Evolutionary conservation across 2,329 filamentous ascomycete genomes (phyloP).

Genomic region (Diaporthe sp.): DNA sequence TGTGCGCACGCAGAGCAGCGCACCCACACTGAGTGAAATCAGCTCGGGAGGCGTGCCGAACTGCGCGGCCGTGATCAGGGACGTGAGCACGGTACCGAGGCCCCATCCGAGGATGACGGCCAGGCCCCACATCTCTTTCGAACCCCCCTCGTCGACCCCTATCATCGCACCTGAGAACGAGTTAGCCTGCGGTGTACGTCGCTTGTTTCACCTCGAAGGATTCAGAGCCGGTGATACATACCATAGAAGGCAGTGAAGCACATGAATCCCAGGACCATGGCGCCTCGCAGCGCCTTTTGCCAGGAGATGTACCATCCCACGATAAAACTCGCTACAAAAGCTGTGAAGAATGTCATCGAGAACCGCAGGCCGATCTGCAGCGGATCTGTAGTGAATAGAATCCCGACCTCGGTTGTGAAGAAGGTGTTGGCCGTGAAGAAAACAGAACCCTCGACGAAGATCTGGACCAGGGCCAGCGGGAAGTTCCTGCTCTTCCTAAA

Average conservation of each 20-base stretch:
- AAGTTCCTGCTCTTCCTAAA: not conserved
- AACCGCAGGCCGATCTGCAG: not conserved
- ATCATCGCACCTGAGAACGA: not conserved
- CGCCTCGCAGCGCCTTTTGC: not conserved
- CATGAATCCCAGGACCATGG: not conserved
- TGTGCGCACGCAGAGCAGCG: not conserved
- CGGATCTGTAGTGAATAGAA: not conserved
- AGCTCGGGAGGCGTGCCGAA: not conserved
- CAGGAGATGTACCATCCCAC: slow-evolving; percentile 3
- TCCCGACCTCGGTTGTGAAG: not conserved
- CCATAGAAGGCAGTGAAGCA: not conserved
- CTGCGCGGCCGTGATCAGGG: not conserved
- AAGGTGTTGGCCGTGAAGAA: slow-evolving; percentile 14
- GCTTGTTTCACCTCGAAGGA: not conserved
- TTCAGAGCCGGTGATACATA: not conserved
- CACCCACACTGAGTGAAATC: not conserved
- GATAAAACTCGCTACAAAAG: not conserved
- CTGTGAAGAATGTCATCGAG: not conserved
- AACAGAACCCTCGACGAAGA: slow-evolving; percentile 3
- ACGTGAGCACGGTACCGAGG: not conserved
- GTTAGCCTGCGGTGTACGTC: not conserved
- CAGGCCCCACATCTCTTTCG: not conserved
- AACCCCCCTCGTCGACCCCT: not conserved
- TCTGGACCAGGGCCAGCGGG: not conserved
- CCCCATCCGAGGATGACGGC: not conserved